Conservation (phyloP, 306 rosid species). For the Chamaecrista fasciculata region DNA sequence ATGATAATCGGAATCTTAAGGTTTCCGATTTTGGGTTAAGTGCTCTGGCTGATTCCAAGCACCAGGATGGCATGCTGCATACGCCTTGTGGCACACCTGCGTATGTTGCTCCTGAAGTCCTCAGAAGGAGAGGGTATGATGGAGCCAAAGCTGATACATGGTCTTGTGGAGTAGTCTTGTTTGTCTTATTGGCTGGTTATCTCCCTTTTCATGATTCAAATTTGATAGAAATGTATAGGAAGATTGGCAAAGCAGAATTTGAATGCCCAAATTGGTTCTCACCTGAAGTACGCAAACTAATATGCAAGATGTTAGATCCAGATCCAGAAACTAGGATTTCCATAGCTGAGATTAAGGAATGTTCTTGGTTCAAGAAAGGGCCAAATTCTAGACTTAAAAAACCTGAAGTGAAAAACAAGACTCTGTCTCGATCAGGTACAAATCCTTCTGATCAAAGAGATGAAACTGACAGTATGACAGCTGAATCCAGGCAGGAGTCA, state of each 20-base stretch:
- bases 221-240: slow-evolving; percentile 84
- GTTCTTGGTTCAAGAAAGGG: slow-evolving; percentile 63
- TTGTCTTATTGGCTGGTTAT: slow-evolving; percentile 82
- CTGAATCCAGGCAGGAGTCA: slow-evolving; percentile 42
- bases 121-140: slow-evolving; percentile 77
- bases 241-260: slow-evolving; percentile 67
- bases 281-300: slow-evolving; percentile 55
- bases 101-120: slow-evolving; percentile 91
- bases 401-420: slow-evolving; percentile 29
- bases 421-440: slow-evolving; percentile 29
- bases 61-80: slow-evolving; percentile 66
- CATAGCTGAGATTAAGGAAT: slow-evolving; percentile 53
- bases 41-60: slow-evolving; percentile 61
- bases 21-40: slow-evolving; percentile 93
- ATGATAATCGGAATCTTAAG: slow-evolving; percentile 73
- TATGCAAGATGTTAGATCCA: slow-evolving; percentile 63
- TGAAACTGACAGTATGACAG: slow-evolving; percentile 26
- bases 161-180: slow-evolving; percentile 92
- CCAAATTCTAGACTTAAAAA: slow-evolving; percentile 33
- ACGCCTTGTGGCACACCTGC: slow-evolving; percentile 97
- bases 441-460: slow-evolving; percentile 34
- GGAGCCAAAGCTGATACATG: slow-evolving; percentile 91
- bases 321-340: slow-evolving; percentile 62
- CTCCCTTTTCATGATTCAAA: slow-evolving; percentile 83
- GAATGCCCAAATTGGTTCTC: slow-evolving; percentile 74